Percentiles rank a stretch among this genome's conserved stretches.
These are phyloP conservation scores for Crepidotus variabilis DNA, from an alignment of 768 basidiomycete species.

Conservation along the genomic window DNA sequence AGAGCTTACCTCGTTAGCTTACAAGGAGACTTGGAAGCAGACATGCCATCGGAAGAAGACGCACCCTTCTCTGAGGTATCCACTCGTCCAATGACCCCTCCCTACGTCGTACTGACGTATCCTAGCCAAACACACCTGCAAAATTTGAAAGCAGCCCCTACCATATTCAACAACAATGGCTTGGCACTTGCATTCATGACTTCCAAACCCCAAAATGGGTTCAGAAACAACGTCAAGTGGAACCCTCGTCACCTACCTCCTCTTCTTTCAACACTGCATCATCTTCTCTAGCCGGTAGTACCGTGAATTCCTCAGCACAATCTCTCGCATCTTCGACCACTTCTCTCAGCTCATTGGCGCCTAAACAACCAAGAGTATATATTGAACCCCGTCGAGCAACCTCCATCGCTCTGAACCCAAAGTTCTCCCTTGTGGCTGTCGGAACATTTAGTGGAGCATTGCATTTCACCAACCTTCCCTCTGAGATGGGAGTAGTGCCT, in stretches of 20 bases:
- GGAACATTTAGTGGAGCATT: constrained; percentile 68
- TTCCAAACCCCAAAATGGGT: constrained; percentile 76
- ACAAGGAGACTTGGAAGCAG: constrained; percentile 33
- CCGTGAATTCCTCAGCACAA: not conserved
- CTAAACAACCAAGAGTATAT: constrained; percentile 35
- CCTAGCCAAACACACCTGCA: not conserved
- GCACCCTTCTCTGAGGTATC: constrained; percentile 14
- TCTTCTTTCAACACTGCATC: not conserved
- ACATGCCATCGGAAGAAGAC: constrained; percentile 17
- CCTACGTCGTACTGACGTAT: not conserved
- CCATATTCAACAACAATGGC: constrained; percentile 43
- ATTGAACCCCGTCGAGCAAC: constrained; percentile 66
- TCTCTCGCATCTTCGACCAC: not conserved
- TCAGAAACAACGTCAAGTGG: constrained; percentile 65
- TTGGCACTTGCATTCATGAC: constrained; percentile 77
- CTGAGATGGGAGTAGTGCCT: constrained; percentile 52
- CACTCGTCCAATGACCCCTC: not conserved
- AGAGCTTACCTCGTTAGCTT: constrained; percentile 76
- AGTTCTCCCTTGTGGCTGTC: constrained; percentile 79
- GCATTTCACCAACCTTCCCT: constrained; percentile 66
- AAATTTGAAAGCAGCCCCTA: not conserved
- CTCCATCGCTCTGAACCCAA: constrained; percentile 65
- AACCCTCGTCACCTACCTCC: constrained; percentile 34
- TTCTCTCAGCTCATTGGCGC: not conserved
- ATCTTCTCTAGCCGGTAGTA: not conserved